A percentile compares a stretch with the other conserved stretches of the same genome.
phyloP scores from a whole-genome alignment of 805 yeast species.

The Limtongia smithiae region DNA sequence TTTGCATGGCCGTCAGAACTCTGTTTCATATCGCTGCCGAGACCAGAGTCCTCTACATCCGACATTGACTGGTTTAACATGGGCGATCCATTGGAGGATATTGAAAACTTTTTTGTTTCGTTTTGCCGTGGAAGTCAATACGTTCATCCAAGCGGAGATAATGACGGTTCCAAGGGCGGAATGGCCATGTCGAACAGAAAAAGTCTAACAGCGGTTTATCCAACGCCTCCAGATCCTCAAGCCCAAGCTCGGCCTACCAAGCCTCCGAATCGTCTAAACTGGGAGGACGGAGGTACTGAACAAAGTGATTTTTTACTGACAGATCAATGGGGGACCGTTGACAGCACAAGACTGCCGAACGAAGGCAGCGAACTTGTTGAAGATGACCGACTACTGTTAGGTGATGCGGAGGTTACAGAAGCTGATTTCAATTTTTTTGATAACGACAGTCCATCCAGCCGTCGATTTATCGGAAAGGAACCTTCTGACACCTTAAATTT shows the following conservation, averaged over 20 bases:
- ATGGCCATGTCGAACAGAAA: background rate
- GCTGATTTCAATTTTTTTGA: conserved; percentile 45
- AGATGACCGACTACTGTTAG: conserved; percentile 31
- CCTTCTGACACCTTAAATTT: conserved; percentile 27
- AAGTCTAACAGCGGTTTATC: conserved; percentile 32
- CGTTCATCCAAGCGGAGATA: conserved; percentile 7
- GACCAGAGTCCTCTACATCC: conserved; percentile 1
- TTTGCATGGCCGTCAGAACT: conserved; percentile 34
- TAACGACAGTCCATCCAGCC: conserved; percentile 25
- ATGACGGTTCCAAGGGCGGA: too few relatives aligned
- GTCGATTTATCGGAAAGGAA: conserved; percentile 10
- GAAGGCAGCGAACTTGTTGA: conserved; percentile 1
- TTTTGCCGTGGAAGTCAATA: conserved; percentile 9
- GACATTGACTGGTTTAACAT: conserved; percentile 28
- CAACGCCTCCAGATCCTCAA: conserved; percentile 39
- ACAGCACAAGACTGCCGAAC: background rate
- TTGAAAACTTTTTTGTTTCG: conserved; percentile 21
- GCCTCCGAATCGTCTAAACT: too few relatives aligned
- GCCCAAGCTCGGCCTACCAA: conserved; percentile 3
- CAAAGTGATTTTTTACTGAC: conserved; percentile 9
- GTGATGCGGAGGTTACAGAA: conserved; percentile 40
- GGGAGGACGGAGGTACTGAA: too few relatives aligned
- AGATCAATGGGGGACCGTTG: conserved; percentile 16
- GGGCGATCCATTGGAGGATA: conserved; percentile 29
- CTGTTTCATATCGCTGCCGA: conserved; percentile 24